A percentile compares a stretch with the other conserved stretches of the same genome.
phyloP scores from a whole-genome alignment of 2,329 filamentous ascomycete genomes.

The Fusarium tuaranense region DNA sequence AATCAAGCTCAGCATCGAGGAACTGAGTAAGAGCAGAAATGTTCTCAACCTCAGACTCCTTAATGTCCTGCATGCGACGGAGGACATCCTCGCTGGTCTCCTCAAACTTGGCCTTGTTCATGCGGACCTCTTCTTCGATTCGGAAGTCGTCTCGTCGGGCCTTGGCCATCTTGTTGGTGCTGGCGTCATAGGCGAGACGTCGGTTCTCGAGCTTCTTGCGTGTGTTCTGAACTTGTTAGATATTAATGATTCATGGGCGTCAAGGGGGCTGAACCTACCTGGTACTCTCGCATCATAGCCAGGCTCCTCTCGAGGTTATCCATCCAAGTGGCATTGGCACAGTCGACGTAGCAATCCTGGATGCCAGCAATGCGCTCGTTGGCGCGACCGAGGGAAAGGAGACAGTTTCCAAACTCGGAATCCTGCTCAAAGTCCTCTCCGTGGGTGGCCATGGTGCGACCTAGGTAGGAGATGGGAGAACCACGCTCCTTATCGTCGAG shows the following conservation, averaged over 20 bases:
- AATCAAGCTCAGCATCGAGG: conserved; percentile 88
- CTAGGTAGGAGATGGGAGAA: conserved; percentile 82
- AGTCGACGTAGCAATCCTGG: conserved; percentile 84
- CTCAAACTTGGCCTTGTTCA: conserved; percentile 95
- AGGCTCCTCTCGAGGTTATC: conserved; percentile 91
- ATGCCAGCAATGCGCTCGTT: conserved; percentile 89
- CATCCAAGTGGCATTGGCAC: conserved; percentile 86
- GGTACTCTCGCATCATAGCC: conserved; percentile 97
- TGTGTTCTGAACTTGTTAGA: conserved; percentile 65
- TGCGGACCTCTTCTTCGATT: conserved; percentile 90
- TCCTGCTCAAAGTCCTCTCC: conserved; percentile 93
- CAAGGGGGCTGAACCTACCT: conserved; percentile 67
- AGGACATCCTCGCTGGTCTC: conserved; percentile 93
- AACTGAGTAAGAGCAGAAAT: conserved; percentile 84
- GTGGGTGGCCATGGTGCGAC: conserved; percentile 86
- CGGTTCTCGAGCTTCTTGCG: conserved; percentile 95
- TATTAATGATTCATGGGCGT: not conserved
- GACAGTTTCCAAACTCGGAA: conserved; percentile 90
- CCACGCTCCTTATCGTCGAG: conserved; percentile 88
- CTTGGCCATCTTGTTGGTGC: conserved; percentile 90
- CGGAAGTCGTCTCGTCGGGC: conserved; percentile 94
- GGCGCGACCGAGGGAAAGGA: conserved; percentile 82
- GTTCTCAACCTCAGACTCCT: conserved; percentile 88
- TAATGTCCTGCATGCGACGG: conserved; percentile 95
- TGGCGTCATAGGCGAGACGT: conserved; percentile 90